Evolutionary conservation across 2,329 filamentous ascomycete species (phyloP).

Genomic region (Epichloe aotearoae): DNA sequence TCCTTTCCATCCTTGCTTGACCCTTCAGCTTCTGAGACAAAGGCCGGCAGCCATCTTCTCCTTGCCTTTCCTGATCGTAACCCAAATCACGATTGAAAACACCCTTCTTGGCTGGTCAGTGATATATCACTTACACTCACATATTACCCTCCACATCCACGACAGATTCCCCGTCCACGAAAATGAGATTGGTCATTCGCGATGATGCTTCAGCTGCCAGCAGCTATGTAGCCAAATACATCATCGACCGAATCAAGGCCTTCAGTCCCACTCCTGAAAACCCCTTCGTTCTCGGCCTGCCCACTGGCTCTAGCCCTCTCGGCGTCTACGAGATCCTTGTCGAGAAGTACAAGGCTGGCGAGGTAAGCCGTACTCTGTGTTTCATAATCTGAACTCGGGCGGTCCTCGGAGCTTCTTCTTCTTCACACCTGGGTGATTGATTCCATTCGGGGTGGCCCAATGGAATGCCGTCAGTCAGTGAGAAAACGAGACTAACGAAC

Average conservation of each 20-base stretch:
- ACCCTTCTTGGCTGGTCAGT: background rate
- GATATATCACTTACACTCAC: background rate
- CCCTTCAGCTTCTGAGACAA: background rate
- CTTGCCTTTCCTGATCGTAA: background rate
- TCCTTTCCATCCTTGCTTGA: background rate
- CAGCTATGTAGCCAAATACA: conserved; percentile 68
- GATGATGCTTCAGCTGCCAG: conserved; percentile 57
- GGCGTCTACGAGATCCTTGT: conserved; percentile 68
- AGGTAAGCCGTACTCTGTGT: conserved; percentile 19
- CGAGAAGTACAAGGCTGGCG: conserved; percentile 52
- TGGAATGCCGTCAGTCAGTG: background rate
- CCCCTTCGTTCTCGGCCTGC: conserved; percentile 72
- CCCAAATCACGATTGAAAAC: background rate
- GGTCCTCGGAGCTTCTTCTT: no score
- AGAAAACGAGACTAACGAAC: conserved; percentile 1
- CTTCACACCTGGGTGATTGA: background rate
- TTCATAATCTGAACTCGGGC: background rate
- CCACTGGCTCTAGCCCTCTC: conserved; percentile 71
- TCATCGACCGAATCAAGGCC: conserved; percentile 67
- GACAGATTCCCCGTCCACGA: conserved; percentile 9
- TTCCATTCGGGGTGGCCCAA: background rate
- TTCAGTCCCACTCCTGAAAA: conserved; percentile 59
- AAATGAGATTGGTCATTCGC: conserved; percentile 73
- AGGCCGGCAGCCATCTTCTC: background rate
- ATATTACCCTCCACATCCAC: conserved; percentile 4